phyloP scores from a whole-genome alignment of 306 rosid species.

The Aeschynomene evenia region DNA sequence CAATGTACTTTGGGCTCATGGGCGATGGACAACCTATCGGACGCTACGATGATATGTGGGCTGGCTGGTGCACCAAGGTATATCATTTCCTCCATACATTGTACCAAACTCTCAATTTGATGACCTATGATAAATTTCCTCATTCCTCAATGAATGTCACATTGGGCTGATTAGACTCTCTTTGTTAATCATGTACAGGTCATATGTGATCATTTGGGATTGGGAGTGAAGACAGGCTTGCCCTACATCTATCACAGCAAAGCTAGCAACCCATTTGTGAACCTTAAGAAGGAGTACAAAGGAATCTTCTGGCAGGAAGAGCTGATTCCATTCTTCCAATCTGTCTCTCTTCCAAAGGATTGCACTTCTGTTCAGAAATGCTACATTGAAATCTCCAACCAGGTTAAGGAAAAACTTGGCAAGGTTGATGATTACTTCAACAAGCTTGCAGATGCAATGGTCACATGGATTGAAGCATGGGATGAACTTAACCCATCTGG shows the following conservation, averaged over 20 bases:
- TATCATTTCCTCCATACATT: too few species aligned
- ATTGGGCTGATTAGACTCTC: not conserved
- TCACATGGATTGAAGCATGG: constrained; percentile 82
- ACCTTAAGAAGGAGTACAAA: constrained; percentile 76
- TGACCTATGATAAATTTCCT: not conserved
- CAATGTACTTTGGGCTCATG: constrained; percentile 84
- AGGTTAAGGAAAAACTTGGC: constrained; percentile 62
- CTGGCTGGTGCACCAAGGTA: constrained; percentile 87
- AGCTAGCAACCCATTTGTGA: constrained; percentile 78
- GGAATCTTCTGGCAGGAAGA: constrained; percentile 83
- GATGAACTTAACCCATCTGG: constrained; percentile 59
- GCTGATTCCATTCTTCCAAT: constrained; percentile 70
- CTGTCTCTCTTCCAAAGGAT: constrained; percentile 55
- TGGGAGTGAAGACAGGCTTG: constrained; percentile 76
- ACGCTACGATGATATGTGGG: constrained; percentile 84
- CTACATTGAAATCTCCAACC: constrained; percentile 67
- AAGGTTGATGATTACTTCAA: constrained; percentile 64
- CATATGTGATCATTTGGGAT: constrained; percentile 68
- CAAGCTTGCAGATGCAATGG: constrained; percentile 75
- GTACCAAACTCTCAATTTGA: not conserved
- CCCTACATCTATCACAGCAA: constrained; percentile 85
- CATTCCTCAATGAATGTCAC: not conserved
- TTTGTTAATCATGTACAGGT: constrained; percentile 44
- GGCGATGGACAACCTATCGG: constrained; percentile 85
- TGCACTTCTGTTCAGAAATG: constrained; percentile 63